Evolutionary conservation across 805 yeast species (phyloP).

Genomic region (Pichia pseudocactophila): DNA sequence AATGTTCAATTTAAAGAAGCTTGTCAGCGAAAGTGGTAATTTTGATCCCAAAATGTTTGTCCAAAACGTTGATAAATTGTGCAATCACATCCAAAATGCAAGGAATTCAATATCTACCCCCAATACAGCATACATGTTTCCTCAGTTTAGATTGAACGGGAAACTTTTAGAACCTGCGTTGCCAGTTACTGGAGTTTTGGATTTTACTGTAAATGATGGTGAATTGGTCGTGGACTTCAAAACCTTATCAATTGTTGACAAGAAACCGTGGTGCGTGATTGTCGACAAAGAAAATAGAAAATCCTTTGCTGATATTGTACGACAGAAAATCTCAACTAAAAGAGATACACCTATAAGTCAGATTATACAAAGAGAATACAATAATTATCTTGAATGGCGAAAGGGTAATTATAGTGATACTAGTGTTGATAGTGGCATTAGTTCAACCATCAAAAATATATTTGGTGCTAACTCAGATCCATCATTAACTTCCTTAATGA

Average conservation of each 20-base stretch:
- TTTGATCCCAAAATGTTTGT: slow-evolving; percentile 18
- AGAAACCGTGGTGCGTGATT: slow-evolving; percentile 55
- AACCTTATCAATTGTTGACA: slow-evolving; percentile 39
- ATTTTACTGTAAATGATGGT: slow-evolving; percentile 49
- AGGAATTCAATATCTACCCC: slow-evolving; percentile 40
- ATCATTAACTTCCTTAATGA: slow-evolving; percentile 28
- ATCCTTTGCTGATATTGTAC: slow-evolving; percentile 49
- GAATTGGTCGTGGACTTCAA: slow-evolving; percentile 56
- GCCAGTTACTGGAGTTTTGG: slow-evolving; percentile 42
- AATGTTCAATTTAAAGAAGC: slow-evolving; percentile 32
- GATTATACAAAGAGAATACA: slow-evolving; percentile 33
- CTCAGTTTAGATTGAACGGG: slow-evolving; percentile 37
- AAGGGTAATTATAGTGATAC: slow-evolving; percentile 11
- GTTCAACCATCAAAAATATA: slow-evolving; percentile 19
- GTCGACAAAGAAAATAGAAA: slow-evolving; percentile 33
- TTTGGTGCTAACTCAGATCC: slow-evolving; percentile 20
- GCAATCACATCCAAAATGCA: slow-evolving; percentile 27
- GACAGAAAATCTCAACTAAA: slow-evolving; percentile 44
- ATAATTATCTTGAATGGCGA: slow-evolving; percentile 26
- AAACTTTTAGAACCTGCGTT: slow-evolving; percentile 37
- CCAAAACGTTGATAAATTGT: slow-evolving; percentile 20
- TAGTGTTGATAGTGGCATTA: slow-evolving; percentile 11
- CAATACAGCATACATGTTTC: slow-evolving; percentile 48
- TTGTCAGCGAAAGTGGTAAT: slow-evolving; percentile 14
- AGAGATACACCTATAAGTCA: slow-evolving; percentile 31